These are phyloP conservation scores for Aspergillus steynii DNA, from an alignment of 495 filamentous ascomycete genomes.

Conservation along the genomic window DNA sequence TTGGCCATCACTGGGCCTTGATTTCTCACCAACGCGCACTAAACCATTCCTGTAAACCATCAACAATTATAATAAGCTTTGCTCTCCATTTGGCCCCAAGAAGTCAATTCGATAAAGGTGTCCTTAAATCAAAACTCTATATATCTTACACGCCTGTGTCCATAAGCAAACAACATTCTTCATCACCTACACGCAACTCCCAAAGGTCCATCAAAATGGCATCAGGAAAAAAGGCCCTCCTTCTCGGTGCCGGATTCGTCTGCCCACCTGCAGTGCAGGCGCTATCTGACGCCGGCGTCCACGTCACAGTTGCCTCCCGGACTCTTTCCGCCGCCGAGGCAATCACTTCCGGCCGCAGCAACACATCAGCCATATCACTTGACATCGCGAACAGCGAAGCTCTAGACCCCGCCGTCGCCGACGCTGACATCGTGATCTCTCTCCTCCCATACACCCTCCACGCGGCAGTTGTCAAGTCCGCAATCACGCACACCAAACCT, in stretches of 20 bases:
- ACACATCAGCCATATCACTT: background rate
- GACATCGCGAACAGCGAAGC: background rate
- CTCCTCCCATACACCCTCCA: background rate
- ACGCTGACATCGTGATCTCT: background rate
- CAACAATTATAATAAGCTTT: too few species aligned
- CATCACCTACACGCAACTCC: too few species aligned
- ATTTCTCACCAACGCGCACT: too few species aligned
- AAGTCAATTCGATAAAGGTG: too few species aligned
- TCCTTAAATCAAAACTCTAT: too few species aligned
- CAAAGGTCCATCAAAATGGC: background rate
- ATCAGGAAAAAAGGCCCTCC: background rate
- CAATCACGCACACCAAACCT: slow-evolving; percentile 4
- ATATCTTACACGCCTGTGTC: too few species aligned
- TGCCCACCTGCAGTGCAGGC: background rate
- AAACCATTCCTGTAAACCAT: too few species aligned
- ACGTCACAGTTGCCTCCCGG: slow-evolving; percentile 2
- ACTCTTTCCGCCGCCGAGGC: slow-evolving; percentile 3
- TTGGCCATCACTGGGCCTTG: too few species aligned
- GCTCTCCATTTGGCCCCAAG: too few species aligned
- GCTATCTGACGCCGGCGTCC: slow-evolving; percentile 1
- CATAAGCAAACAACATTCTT: too few species aligned
- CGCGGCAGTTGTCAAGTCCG: background rate
- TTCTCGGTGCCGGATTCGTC: background rate
- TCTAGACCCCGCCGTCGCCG: background rate
- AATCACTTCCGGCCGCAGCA: background rate